These are phyloP conservation scores for Gigaspora rosea DNA, from an alignment of 192 early-diverging fungal genomes.

Conservation along the genomic window DNA sequence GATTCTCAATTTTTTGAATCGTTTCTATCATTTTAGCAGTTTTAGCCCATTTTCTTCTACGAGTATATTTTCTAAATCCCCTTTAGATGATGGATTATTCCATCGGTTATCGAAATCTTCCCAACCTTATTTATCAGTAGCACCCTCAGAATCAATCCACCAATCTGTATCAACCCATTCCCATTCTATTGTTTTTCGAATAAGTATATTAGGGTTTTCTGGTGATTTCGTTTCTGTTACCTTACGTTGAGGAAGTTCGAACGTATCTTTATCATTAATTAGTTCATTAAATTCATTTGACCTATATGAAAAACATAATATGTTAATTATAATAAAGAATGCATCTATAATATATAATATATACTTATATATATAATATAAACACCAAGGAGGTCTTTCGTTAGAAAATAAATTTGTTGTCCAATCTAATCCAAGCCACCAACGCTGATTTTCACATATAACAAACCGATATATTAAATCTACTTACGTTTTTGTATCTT, in stretches of 20 bases:
- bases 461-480: slow-evolving; percentile 50
- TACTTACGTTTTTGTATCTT: slow-evolving; percentile 37
- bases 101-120: slow-evolving; percentile 58
- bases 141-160: slow-evolving; percentile 51
- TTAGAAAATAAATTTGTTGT: slow-evolving; percentile 59
- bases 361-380: slow-evolving; percentile 10
- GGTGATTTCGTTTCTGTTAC: slow-evolving; percentile 38
- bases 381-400: slow-evolving; percentile 55
- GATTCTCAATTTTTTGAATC: slow-evolving; percentile 11
- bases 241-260: slow-evolving; percentile 46
- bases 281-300: slow-evolving; percentile 53
- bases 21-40: slow-evolving; percentile 51
- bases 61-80: slow-evolving; percentile 53
- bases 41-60: slow-evolving; percentile 55
- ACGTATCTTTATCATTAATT: slow-evolving; percentile 50
- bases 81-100: slow-evolving; percentile 47
- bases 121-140: slow-evolving; percentile 55
- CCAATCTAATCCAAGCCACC: slow-evolving; percentile 62
- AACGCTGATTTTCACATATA: slow-evolving; percentile 55
- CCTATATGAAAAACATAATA: slow-evolving; percentile 34
- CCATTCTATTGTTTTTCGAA: slow-evolving; percentile 55
- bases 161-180: slow-evolving; percentile 54
- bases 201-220: slow-evolving; percentile 39
- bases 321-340: not conserved
- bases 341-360: not conserved